Evolutionary conservation across 805 yeast species (phyloP).

Genomic region (Cyberlindnera mycetangii): DNA sequence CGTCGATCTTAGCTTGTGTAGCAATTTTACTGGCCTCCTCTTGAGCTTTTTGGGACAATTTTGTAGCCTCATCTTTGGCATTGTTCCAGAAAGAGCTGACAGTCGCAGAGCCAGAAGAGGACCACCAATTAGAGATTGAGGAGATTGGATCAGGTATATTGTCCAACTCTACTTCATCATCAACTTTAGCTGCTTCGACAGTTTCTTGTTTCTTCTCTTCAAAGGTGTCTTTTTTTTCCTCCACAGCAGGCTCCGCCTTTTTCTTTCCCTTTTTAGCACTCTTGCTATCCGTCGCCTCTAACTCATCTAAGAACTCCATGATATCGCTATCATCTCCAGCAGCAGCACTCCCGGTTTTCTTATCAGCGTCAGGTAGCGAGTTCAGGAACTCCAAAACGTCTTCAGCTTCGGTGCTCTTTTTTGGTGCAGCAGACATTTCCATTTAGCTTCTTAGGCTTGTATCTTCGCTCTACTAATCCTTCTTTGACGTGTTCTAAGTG

Average conservation of each 20-base stretch:
- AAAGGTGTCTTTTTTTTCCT: constrained; percentile 13
- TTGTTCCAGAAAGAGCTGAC: constrained; percentile 69
- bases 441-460: neutral
- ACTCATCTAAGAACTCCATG: constrained; percentile 54
- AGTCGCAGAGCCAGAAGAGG: constrained; percentile 60
- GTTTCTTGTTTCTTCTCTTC: constrained; percentile 16
- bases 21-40: constrained; percentile 30
- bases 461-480: too few relatives aligned
- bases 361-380: constrained; percentile 59
- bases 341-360: constrained; percentile 27
- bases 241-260: constrained; percentile 10
- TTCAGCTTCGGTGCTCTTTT: constrained; percentile 52
- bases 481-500: too few relatives aligned
- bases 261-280: constrained; percentile 6
- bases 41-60: constrained; percentile 33
- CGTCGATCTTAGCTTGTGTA: constrained; percentile 31
- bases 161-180: constrained; percentile 17
- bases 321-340: constrained; percentile 36
- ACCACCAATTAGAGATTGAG: constrained; percentile 74
- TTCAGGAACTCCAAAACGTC: constrained; percentile 80
- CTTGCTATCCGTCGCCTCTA: constrained; percentile 41
- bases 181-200: constrained; percentile 11
- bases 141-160: constrained; percentile 56
- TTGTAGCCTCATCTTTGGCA: constrained; percentile 40
- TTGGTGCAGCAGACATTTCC: constrained; percentile 23